Conservation (phyloP, 1,139 yeast genomes). For the Yamadazyma trypodendri region DNA sequence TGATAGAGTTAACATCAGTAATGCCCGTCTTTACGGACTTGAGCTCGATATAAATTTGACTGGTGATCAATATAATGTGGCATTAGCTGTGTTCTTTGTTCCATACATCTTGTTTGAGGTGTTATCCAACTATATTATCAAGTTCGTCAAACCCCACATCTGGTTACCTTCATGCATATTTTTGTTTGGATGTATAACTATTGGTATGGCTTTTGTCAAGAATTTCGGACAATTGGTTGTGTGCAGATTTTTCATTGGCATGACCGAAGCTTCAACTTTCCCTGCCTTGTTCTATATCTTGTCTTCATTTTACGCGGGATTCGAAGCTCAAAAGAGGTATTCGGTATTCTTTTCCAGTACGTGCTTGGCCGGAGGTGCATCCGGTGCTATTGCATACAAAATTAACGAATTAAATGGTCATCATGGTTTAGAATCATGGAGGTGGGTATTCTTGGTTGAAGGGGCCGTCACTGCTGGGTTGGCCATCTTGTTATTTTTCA, state of each 20-base stretch:
- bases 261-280: conserved; percentile 68
- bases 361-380: conserved; percentile 42
- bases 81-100: conserved; percentile 67
- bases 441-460: conserved; percentile 73
- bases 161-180: conserved; percentile 61
- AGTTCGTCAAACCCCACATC: conserved; percentile 59
- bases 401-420: conserved; percentile 39
- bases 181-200: conserved; percentile 60
- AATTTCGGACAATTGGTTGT: conserved; percentile 59
- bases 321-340: conserved; percentile 68
- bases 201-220: conserved; percentile 64
- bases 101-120: conserved; percentile 71
- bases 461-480: conserved; percentile 67
- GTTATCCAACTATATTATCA: conserved; percentile 62
- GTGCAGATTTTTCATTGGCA: conserved; percentile 63
- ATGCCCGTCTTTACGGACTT: conserved; percentile 70
- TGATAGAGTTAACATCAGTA: conserved; percentile 73
- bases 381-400: conserved; percentile 44
- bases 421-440: conserved; percentile 55
- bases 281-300: conserved; percentile 72
- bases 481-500: conserved; percentile 57
- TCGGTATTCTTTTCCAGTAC: conserved; percentile 59
- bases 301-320: conserved; percentile 53
- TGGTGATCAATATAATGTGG: conserved; percentile 62
- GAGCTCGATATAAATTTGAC: conserved; percentile 47